Evolutionary conservation across 2,329 filamentous ascomycete genomes (phyloP), one percentile per base, ranked within the genome.

Genomic region (Dactylellina drechsleri): DNA sequence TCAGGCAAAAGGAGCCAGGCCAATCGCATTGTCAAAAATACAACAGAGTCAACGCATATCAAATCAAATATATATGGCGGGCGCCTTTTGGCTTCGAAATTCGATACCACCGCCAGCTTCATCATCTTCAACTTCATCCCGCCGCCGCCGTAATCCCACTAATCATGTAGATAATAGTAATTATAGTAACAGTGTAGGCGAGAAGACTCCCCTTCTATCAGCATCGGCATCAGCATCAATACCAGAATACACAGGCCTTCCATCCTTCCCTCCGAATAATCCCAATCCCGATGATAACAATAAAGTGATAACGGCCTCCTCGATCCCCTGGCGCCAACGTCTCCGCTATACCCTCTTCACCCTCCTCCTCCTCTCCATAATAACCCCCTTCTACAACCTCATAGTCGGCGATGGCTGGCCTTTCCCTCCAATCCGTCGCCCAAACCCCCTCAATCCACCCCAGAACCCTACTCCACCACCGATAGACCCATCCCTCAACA

Each of bases 1-100:
- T 23, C 23, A 23, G 23, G 23, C 23, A 8, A 36, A 36, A 36
- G 31, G 31, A 36, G 31, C 16, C 47, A 52, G 47, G 20, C n/a
- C 47, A 18, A 16, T 52, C 47, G 16, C 15, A 18, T 8, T 52
- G 12, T 18, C 31, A 1, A 68, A 60, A 60, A 59, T 75, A 49
- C 64, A 68, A 75, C 71, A 68, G n/a, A n/a, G 47, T 59, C 71
- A 75, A 75, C 71, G 20, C 70, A 66, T 41, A 18, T 18, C 64
- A 43, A 23, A 8, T 8, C 5, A 36, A 36, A 10, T 36, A 36
- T 28, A 28, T 36, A 75, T 75, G 71, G 71, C 70, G 43, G 53
- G 54, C 52, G 52, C 71, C 40, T 52, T 67, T 20, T 75, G 65
- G 57, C 40, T 75, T 13, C 64, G 71, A 40, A 43, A 68, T 20